phyloP scores from a whole-genome alignment of 2,329 filamentous ascomycete genomes.

The Endoconidiophora laricicola region DNA sequence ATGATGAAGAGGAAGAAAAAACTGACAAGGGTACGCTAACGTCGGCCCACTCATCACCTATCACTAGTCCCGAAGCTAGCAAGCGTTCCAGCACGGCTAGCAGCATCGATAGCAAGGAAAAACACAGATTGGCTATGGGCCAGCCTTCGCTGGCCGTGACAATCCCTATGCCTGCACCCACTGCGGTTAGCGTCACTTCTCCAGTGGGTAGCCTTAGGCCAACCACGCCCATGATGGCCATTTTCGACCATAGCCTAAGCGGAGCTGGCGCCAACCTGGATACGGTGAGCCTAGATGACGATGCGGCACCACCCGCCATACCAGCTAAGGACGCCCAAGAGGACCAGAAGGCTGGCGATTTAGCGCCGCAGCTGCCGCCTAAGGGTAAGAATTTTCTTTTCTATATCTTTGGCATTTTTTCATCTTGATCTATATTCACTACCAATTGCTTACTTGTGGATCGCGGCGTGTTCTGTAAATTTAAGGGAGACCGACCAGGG shows the following conservation, averaged over 20 bases:
- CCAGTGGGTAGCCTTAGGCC: constrained; percentile 9
- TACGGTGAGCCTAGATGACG: constrained; percentile 52
- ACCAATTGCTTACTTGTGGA: not conserved
- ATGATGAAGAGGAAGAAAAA: constrained; percentile 11
- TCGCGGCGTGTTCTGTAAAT: too few species aligned
- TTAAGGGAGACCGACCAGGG: too few species aligned
- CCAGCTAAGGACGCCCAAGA: constrained; percentile 6
- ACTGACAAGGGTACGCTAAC: constrained; percentile 12
- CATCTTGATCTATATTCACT: not conserved
- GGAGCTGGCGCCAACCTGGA: constrained; percentile 30
- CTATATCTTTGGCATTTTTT: not conserved
- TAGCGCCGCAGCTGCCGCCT: constrained; percentile 4
- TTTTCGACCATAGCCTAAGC: constrained; percentile 25
- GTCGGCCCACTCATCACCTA: constrained; percentile 9
- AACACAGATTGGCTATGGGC: constrained; percentile 11
- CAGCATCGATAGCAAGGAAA: constrained; percentile 12
- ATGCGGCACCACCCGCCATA: constrained; percentile 19
- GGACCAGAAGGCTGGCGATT: not conserved
- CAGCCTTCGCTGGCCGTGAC: constrained; percentile 9
- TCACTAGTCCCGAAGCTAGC: constrained; percentile 10
- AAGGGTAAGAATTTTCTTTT: constrained; percentile 8
- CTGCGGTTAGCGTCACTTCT: constrained; percentile 10
- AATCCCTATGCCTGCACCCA: constrained; percentile 12
- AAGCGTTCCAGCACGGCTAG: constrained; percentile 12
- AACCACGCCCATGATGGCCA: constrained; percentile 11